phyloP scores from a whole-genome alignment of 306 rosid genomes.

The Vigna radiata region DNA sequence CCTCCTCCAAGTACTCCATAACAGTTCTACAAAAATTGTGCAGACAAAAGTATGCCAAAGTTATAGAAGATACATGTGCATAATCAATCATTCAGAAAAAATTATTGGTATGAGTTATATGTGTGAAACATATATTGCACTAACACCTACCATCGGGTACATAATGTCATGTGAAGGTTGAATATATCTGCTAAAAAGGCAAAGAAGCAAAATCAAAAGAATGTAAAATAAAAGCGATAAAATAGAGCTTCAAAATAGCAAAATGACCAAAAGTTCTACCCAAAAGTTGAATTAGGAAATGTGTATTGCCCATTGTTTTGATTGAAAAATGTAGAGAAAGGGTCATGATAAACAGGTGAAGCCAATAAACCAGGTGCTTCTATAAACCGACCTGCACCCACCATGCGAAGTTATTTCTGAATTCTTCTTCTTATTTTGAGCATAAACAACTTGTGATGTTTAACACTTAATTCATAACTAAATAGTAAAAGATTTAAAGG shows the following conservation, averaged over 20 bases:
- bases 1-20: slow-evolving; percentile 70
- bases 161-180: slow-evolving; percentile 71
- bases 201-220: neutral
- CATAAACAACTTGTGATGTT: neutral
- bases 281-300: slow-evolving; percentile 70
- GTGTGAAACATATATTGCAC: neutral
- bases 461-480: slow-evolving; percentile 25
- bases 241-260: neutral
- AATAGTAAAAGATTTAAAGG: neutral
- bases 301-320: slow-evolving; percentile 65
- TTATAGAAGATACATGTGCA: slow-evolving; percentile 26
- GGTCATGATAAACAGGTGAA: slow-evolving; percentile 61
- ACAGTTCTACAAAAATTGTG: slow-evolving; percentile 55
- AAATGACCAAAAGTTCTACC: slow-evolving; percentile 47
- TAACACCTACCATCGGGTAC: slow-evolving; percentile 66
- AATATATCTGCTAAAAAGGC: slow-evolving; percentile 53
- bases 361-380: slow-evolving; percentile 61
- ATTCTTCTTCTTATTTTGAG: neutral
- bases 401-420: slow-evolving; percentile 1
- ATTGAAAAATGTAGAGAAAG: slow-evolving; percentile 61
- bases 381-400: slow-evolving; percentile 61
- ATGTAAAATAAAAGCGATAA: neutral
- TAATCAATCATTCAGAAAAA: neutral
- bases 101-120: neutral
- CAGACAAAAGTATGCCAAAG: slow-evolving; percentile 13